Evolutionary conservation across 2,329 filamentous ascomycete genomes (phyloP).

Genomic region (Nothomitra cinnamomea): DNA sequence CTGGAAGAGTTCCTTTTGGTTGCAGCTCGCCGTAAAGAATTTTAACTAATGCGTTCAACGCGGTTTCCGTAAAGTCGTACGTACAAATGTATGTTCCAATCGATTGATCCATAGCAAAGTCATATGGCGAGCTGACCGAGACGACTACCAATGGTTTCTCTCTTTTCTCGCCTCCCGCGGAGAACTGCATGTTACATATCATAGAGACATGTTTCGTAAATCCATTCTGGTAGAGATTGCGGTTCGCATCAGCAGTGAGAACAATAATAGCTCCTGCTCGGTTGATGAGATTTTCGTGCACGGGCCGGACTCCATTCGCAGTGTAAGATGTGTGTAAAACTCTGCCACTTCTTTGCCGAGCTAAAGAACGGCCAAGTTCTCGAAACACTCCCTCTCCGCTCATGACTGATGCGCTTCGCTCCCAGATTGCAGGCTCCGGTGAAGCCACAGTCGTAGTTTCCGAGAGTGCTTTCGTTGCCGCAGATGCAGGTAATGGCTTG

Average conservation of each 20-base stretch:
- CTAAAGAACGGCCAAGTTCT: constrained; percentile 75
- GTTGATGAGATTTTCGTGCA: constrained; percentile 85
- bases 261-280: constrained; percentile 77
- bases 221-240: constrained; percentile 82
- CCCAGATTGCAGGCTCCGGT: constrained; percentile 37
- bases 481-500: constrained; percentile 81
- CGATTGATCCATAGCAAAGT: constrained; percentile 82
- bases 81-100: constrained; percentile 91
- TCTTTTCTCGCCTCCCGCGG: constrained; percentile 49
- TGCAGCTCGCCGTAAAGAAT: constrained; percentile 62
- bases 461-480: constrained; percentile 54
- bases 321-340: constrained; percentile 91
- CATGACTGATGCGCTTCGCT: constrained; percentile 51
- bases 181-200: constrained; percentile 71
- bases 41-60: constrained; percentile 67
- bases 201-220: constrained; percentile 94
- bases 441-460: constrained; percentile 32
- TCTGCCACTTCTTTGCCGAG: constrained; percentile 68
- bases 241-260: constrained; percentile 82
- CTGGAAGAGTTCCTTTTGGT: constrained; percentile 38
- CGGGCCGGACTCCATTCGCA: constrained; percentile 75
- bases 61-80: constrained; percentile 89
- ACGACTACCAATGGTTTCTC: constrained; percentile 82
- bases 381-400: constrained; percentile 87
- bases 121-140: constrained; percentile 86